Evolutionary conservation across 192 early-diverging fungal genomes (phyloP), one percentile per base, ranked within the genome.

Genomic region (Umbelopsis isabellina): DNA sequence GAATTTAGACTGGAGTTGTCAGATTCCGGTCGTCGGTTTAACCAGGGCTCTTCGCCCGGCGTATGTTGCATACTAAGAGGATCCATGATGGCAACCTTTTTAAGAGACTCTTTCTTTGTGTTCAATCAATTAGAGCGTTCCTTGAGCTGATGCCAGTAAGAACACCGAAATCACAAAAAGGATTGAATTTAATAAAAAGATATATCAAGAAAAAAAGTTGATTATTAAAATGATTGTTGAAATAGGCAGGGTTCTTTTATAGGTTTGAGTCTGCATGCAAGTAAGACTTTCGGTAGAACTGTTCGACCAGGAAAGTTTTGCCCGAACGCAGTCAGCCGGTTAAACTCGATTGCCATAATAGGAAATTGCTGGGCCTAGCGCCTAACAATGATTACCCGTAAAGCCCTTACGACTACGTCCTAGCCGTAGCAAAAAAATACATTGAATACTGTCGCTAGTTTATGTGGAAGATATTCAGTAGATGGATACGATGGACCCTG

Each of bases 251-350:
- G 11, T 61, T 25, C 15, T 37, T 35, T 33, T 61, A 30, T 61
- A 61, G 37, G 7, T 41, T 41, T 41, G 5, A 10, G 37, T 41
- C 37, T 41, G 2, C 37, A 61, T 33, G 12, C 23, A 9, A 9
- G 27, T 18, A 16, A 35, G 37, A 35, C 11, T 61, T 61, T 35
- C 55, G 55, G 55, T 61, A 61, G 55, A 61, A 61, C 27, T 35
- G 30, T 61, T 61, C 55, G 55, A 61, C 55, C 55, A 35, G 27
- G 55, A 61, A 61, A 61, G 55, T 61, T 61, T 61, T 61, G 55
- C 55, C 55, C 27, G 25, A 18, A 11, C 55, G 25, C 4, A 35
- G 11, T 25, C 15, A 30, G 1, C 25, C 55, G 55, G 55, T 5
- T 61, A 61, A 61, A 61, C 27, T 30, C 5, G 37, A 0, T 27